Evolutionary conservation across 768 basidiomycete species (phyloP).

Genomic region (Mycena latifolia): DNA sequence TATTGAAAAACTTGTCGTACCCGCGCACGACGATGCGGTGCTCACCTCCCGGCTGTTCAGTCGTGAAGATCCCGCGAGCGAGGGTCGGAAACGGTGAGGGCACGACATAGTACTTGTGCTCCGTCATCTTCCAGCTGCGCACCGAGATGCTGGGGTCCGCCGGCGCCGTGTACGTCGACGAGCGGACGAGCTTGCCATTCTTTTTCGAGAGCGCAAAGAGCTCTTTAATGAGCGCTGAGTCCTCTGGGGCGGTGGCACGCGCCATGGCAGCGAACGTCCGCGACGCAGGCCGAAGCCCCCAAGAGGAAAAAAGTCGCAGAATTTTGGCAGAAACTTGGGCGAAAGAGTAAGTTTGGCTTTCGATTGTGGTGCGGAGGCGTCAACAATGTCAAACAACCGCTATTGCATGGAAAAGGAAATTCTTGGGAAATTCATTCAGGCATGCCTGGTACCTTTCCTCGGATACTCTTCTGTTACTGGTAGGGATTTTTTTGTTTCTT

Average conservation of each 20-base stretch:
- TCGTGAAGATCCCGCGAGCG: slow-evolving; percentile 89
- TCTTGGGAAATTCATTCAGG: no score
- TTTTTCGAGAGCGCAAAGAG: slow-evolving; percentile 65
- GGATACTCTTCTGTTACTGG: no score
- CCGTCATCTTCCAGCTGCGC: slow-evolving; percentile 97
- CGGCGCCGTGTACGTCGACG: slow-evolving; percentile 67
- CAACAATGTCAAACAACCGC: no score
- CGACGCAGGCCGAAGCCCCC: slow-evolving; percentile 23
- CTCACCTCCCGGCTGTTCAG: slow-evolving; percentile 53
- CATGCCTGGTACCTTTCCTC: no score
- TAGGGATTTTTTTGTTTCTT: no score
- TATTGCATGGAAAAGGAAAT: no score
- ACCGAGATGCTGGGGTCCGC: slow-evolving; percentile 67
- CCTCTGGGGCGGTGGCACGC: slow-evolving; percentile 41
- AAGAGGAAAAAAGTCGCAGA: slow-evolving; percentile 2
- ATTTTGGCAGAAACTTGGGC: no score
- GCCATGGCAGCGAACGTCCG: slow-evolving; percentile 17
- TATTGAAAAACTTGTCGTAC: slow-evolving; percentile 99
- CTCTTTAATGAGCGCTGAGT: slow-evolving; percentile 70
- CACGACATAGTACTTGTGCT: slow-evolving; percentile 91
- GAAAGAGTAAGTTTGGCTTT: no score
- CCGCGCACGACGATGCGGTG: slow-evolving; percentile 86
- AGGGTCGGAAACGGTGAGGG: slow-evolving; percentile 95
- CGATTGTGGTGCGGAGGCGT: no score
- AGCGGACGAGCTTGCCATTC: slow-evolving; percentile 73